Percentiles rank a stretch among this genome's conserved stretches.
These are phyloP conservation scores for Clathrospora elynae DNA, from an alignment of 2,329 filamentous ascomycete genomes.

Conservation along the genomic window DNA sequence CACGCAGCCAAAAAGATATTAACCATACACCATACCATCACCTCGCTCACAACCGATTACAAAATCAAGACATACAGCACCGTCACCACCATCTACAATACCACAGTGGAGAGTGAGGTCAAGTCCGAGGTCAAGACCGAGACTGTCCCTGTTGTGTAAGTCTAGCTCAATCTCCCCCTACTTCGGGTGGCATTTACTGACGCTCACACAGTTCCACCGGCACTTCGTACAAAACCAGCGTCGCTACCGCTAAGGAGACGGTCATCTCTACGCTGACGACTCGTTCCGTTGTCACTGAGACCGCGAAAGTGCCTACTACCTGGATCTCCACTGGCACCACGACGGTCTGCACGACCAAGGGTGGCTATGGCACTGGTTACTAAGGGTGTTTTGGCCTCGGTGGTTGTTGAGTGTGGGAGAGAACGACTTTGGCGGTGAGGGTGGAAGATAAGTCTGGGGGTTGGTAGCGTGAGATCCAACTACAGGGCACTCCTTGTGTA, in stretches of 20 bases:
- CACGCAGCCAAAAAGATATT: neutral
- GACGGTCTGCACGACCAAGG: constrained; percentile 26
- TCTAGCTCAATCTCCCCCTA: neutral
- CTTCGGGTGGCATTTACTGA: neutral
- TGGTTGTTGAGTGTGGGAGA: neutral
- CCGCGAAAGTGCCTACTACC: constrained; percentile 24
- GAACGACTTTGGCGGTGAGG: neutral
- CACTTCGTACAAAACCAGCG: constrained; percentile 23
- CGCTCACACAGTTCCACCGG: constrained; percentile 16
- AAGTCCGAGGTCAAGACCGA: constrained; percentile 17
- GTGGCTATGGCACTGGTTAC: constrained; percentile 8
- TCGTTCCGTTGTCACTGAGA: constrained; percentile 21
- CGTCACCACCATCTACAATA: constrained; percentile 22
- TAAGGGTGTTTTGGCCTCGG: constrained; percentile 1
- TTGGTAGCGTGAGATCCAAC: neutral
- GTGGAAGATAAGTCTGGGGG: neutral
- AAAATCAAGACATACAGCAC: constrained; percentile 20
- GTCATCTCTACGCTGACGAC: constrained; percentile 14
- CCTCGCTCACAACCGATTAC: constrained; percentile 6
- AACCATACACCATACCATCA: constrained; percentile 10
- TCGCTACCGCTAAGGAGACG: constrained; percentile 21
- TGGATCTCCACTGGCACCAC: constrained; percentile 24
- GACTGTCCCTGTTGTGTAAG: constrained; percentile 27
- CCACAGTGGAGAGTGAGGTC: constrained; percentile 17
- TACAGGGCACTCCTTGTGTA: neutral